phyloP scores from a whole-genome alignment of 2,329 filamentous ascomycete genomes.

The Microdochium nivale region DNA sequence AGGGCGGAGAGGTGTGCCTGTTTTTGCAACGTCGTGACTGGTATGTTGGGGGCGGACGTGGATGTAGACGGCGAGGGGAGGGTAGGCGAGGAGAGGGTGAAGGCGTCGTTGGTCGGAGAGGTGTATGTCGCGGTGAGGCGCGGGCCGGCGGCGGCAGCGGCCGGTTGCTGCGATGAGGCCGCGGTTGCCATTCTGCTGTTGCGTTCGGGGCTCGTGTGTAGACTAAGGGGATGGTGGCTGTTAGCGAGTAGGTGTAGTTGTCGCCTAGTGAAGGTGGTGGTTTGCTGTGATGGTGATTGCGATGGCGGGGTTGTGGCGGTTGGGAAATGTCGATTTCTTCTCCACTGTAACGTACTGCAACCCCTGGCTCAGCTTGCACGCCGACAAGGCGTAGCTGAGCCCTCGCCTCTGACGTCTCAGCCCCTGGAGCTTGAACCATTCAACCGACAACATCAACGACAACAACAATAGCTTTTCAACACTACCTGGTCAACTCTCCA shows the following conservation, averaged over 20 bases:
- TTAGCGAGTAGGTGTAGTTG: too few relatives aligned
- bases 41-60: constrained; percentile 2
- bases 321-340: too few relatives aligned
- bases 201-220: background rate
- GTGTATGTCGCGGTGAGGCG: constrained; percentile 43
- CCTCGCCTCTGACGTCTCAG: too few relatives aligned
- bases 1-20: constrained; percentile 51
- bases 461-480: too few relatives aligned
- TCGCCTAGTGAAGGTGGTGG: too few relatives aligned
- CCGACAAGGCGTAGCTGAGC: too few relatives aligned
- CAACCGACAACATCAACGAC: background rate
- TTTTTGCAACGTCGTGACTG: constrained; percentile 29
- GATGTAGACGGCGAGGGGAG: constrained; percentile 25
- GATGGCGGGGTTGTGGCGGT: background rate
- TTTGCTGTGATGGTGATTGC: too few relatives aligned
- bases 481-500: too few relatives aligned
- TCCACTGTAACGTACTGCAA: too few relatives aligned
- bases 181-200: background rate
- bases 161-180: background rate
- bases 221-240: too few relatives aligned
- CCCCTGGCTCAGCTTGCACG: too few relatives aligned
- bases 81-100: constrained; percentile 28
- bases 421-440: too few relatives aligned
- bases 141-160: constrained; percentile 1
- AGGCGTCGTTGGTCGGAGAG: constrained; percentile 39